Base-by-base conservation (phyloP, 2,329 filamentous ascomycete genomes). In the Paraconiothyrium sp. region DNA sequence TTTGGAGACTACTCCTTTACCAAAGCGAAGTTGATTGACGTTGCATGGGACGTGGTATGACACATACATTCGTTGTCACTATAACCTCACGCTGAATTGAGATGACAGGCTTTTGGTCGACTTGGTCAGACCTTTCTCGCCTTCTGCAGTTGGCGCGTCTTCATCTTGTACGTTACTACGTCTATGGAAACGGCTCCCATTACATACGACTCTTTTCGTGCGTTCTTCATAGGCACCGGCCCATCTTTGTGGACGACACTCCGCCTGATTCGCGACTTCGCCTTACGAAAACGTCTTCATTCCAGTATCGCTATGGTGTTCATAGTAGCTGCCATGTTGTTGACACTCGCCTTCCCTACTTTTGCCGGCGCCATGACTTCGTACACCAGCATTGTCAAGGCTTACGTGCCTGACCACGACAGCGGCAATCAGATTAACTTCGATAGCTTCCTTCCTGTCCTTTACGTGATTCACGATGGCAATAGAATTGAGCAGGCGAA, bases 31-130 rank as follows among this genome's bases (percentile, higher is more conserved):
- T 41, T 52, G 2, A 63, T 74, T 41, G 72, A 73, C 41, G 59
- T 73, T 2, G 49, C 30, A 2, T 73, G 69, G 67, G 67, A 72
- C 32, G 58, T 72, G 32, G 71, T 72, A 54, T 60, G 67, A 37
- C 35, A 1, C 49, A 1, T 11, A 49, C 34, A 11, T 43, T 14
- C 3, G n/a, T 11, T 22, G 20, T 14, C 30, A 24, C n/a, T 27
- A 13, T 14, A 37, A 47, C 24, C 30, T 11, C 20, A 22, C 41
- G n/a, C 27, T 61, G 11, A 58, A 13, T n/a, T 32, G 22, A 24
- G 27, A 30, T 35, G 16, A 3, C 16, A 59, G 57, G 22, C 54
- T 2, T 30, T 54, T 20, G 50, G 57, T 24, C 57, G 57, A 8
- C 22, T 32, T 2, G 57, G 57, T 16, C 72, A 74, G 49, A 57